phyloP scores from a whole-genome alignment of 306 rosid species.

The Vigna mungo region DNA sequence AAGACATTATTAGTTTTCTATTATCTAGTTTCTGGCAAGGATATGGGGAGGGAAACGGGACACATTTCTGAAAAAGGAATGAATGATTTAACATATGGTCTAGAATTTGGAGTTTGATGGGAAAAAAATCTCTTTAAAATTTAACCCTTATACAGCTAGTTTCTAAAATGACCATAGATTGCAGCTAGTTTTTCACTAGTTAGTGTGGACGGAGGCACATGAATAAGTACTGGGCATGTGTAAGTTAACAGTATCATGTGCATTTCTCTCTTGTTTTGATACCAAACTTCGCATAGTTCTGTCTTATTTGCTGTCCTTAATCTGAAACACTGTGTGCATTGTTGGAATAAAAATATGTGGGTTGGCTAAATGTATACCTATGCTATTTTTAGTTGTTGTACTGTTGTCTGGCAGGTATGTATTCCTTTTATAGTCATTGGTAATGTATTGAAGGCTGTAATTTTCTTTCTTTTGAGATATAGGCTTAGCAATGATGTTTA shows the following conservation, averaged over 20 bases:
- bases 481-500: background rate
- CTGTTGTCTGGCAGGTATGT: constrained; percentile 14
- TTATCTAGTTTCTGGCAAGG: background rate
- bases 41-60: background rate
- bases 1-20: background rate
- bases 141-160: constrained; percentile 3
- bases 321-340: background rate
- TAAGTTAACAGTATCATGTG: constrained; percentile 3
- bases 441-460: constrained; percentile 10
- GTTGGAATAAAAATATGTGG: constrained; percentile 13
- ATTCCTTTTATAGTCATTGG: background rate
- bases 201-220: background rate
- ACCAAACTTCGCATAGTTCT: background rate
- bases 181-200: background rate
- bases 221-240: background rate
- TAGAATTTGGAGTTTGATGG: constrained; percentile 10
- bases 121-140: background rate
- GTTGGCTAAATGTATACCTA: constrained; percentile 14
- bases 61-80: background rate
- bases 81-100: background rate
- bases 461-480: too few species aligned
- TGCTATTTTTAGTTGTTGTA: background rate
- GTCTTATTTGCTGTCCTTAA: background rate
- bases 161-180: background rate
- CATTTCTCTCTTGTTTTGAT: background rate